Percentiles rank a stretch among this genome's conserved stretches.
phyloP scores from a whole-genome alignment of 495 filamentous ascomycete genomes.

The Bathelium albidoporum region DNA sequence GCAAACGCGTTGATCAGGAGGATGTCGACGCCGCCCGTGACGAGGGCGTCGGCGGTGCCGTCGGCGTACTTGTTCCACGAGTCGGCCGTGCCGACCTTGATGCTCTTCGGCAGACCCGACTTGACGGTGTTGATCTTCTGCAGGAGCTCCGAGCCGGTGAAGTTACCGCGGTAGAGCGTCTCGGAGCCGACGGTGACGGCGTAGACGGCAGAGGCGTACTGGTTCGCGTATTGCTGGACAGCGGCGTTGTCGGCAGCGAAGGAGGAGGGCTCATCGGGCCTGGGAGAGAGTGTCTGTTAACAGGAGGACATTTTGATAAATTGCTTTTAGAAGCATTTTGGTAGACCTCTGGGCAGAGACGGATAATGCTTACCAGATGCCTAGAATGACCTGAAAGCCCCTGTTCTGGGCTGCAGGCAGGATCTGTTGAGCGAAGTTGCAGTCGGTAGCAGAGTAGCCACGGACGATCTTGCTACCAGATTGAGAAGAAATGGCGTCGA shows the following conservation, averaged over 20 bases:
- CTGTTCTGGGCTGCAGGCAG: conserved; percentile 61
- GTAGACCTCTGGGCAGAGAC: no score
- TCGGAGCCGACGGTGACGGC: conserved; percentile 74
- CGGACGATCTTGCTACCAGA: conserved; percentile 48
- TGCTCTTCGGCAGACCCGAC: conserved; percentile 35
- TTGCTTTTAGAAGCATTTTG: no score
- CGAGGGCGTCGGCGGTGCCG: conserved; percentile 59
- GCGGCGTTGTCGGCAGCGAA: conserved; percentile 54
- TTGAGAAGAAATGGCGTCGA: conserved; percentile 42
- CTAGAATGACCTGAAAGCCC: conserved; percentile 65
- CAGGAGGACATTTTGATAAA: no score
- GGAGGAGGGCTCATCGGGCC: conserved; percentile 58
- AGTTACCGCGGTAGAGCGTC: conserved; percentile 61
- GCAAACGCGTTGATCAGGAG: conserved; percentile 74
- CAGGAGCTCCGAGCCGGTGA: conserved; percentile 53
- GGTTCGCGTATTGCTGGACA: conserved; percentile 37
- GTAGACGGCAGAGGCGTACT: conserved; percentile 52
- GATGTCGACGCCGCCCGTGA: conserved; percentile 51
- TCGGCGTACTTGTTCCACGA: conserved; percentile 74
- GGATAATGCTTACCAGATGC: conserved; percentile 51
- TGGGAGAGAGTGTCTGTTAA: conserved; percentile 24
- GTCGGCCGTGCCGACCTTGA: conserved; percentile 68
- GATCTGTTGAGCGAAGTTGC: conserved; percentile 55
- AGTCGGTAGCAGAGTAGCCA: conserved; percentile 60
- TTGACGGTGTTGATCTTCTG: conserved; percentile 54